Base-by-base conservation (phyloP, 2,329 filamentous ascomycete species). In the Colletotrichum viniferum region DNA sequence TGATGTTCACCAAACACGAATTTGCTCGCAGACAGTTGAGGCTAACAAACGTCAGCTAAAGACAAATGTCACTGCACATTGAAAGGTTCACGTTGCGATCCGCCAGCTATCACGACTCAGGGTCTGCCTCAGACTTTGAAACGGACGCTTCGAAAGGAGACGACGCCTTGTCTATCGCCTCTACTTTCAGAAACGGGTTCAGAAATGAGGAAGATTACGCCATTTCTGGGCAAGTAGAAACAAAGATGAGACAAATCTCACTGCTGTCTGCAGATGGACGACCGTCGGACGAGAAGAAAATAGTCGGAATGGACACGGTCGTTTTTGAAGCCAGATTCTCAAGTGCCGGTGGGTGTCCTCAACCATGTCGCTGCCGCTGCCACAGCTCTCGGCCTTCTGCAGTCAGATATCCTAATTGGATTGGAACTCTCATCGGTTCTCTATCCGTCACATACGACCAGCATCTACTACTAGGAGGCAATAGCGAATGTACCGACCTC, bases 311-410 rank as follows among this genome's bases (percentile, higher is more conserved):
- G n/a, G 28, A 60, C 8, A 60, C 32, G 12, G 9, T 74, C 0
- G 0, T 48, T 3, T 16, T 68, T 3, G 26, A 38, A 24, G 12
- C 24, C 16, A 34, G 55, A 3, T 2, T 67, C 3, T 16, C 34
- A 4, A 8, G 16, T 10, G 7, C 21, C 2, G 7, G n/a, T 0
- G 18, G 12, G 0, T 75, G 73, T n/a, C 38, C 36, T 1, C 5
- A 16, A 34, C 62, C 62, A 13, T 75, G 69, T 7, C 26, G 14
- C 2, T 75, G 73, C 10, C 73, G 58, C 1, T 75, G 73, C 5
- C 73, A 75, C 7, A 18, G 2, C n/a, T 38, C 38, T 1, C 62
- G 36, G 8, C n/a, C 38, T 12, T 21, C 36, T 0, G 26, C 36
- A 12, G 36, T 8, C 1, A 36, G 2, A n/a, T 43, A 32, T 4